Percentiles rank a stretch among this genome's conserved stretches.
These are phyloP conservation scores for Calendula officinalis DNA, from an alignment of 129 eudicot species.

Conservation along the genomic window DNA sequence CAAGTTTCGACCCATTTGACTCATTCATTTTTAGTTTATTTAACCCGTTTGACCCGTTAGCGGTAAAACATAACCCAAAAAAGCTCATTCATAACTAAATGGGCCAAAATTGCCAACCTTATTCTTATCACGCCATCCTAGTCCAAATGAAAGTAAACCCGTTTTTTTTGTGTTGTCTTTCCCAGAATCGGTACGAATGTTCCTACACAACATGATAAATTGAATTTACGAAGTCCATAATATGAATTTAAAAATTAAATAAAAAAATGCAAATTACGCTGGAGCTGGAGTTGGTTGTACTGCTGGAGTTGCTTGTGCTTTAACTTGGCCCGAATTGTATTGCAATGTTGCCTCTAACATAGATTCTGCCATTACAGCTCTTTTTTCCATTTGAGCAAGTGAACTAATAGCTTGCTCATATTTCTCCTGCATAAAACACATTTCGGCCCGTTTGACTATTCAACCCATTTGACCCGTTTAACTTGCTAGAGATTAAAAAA, in stretches of 20 bases:
- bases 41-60: not conserved
- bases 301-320: slow-evolving; percentile 44
- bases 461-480: not conserved
- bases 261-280: slow-evolving; percentile 38
- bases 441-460: not conserved
- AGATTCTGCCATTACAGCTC: slow-evolving; percentile 85
- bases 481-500: slow-evolving; percentile 22
- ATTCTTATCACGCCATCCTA: slow-evolving; percentile 87
- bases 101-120: slow-evolving; percentile 42
- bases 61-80: not conserved
- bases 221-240: not conserved
- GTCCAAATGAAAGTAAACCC: slow-evolving; percentile 83
- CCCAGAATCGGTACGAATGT: slow-evolving; percentile 36
- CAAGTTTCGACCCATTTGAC: not conserved
- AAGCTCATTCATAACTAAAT: not conserved
- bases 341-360: slow-evolving; percentile 88
- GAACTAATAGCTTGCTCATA: slow-evolving; percentile 66
- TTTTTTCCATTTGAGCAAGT: slow-evolving; percentile 70
- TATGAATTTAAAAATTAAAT: not conserved
- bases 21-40: not conserved
- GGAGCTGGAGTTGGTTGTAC: slow-evolving; percentile 4
- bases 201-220: slow-evolving; percentile 33
- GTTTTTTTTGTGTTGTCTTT: slow-evolving; percentile 29
- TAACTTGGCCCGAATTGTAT: slow-evolving; percentile 73
- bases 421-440: slow-evolving; percentile 50